These are phyloP conservation scores for Psilocybe cyanescens DNA, from an alignment of 768 basidiomycete species.

Conservation along the genomic window DNA sequence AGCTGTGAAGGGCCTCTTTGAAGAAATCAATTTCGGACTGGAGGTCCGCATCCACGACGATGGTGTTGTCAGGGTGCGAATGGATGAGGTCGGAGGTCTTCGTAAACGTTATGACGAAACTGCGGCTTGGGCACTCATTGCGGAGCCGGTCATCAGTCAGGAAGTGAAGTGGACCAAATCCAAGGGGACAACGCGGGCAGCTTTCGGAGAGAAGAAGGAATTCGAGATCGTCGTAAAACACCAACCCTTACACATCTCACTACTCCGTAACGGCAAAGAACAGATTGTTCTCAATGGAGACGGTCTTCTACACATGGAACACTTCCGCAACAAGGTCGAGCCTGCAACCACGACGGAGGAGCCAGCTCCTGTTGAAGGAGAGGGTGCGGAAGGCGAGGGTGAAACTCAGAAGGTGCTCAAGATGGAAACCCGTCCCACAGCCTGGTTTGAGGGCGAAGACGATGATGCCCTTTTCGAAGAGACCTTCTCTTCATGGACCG, in stretches of 20 bases:
- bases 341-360: slow-evolving; percentile 46
- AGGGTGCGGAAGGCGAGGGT: slow-evolving; percentile 35
- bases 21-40: slow-evolving; percentile 79
- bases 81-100: slow-evolving; percentile 85
- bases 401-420: slow-evolving; percentile 59
- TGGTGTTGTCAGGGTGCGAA: slow-evolving; percentile 88
- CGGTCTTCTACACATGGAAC: slow-evolving; percentile 96
- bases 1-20: slow-evolving; percentile 82
- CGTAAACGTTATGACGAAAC: slow-evolving; percentile 91
- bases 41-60: slow-evolving; percentile 85
- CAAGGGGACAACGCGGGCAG: slow-evolving; percentile 64
- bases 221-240: slow-evolving; percentile 73
- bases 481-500: slow-evolving; percentile 83
- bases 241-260: slow-evolving; percentile 74
- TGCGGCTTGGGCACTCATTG: slow-evolving; percentile 83
- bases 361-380: slow-evolving; percentile 45
- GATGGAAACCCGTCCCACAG: slow-evolving; percentile 44
- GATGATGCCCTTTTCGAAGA: slow-evolving; percentile 94
- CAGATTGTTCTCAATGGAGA: slow-evolving; percentile 90
- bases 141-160: slow-evolving; percentile 68
- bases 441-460: slow-evolving; percentile 89
- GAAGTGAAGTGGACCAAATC: slow-evolving; percentile 67
- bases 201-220: slow-evolving; percentile 66
- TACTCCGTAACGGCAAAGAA: slow-evolving; percentile 75
- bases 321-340: slow-evolving; percentile 77